Evolutionary conservation across 2,329 filamentous ascomycete genomes (phyloP), one percentile per base, ranked within the genome.

Genomic region (Passalora sequoiae): DNA sequence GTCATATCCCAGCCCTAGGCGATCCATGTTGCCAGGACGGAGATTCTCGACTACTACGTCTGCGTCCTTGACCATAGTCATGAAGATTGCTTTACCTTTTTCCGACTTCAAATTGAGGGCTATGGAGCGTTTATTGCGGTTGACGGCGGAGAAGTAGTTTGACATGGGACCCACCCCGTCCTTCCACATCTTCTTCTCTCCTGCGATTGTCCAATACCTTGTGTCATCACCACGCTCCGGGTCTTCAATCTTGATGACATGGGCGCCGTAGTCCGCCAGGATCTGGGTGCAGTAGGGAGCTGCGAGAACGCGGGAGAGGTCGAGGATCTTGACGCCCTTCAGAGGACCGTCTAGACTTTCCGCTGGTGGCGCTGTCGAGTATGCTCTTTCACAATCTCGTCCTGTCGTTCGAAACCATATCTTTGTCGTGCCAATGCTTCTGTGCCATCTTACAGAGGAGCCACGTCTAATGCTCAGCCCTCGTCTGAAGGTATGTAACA

Each of bases 1-100:
- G 5, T 68, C 59, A 36, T 70, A 72, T 4, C 67, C 67, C 10
- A 73, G 50, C 2, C 66, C 65, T 2, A 71, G 50, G 25, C 64
- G 51, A 4, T 70, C 67, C 47, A 68, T 60, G 16, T 64, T 68
- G 2, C 69, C 68, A 1, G 69, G 68, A 6, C 69, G 55, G 37
- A 70, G 70, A 38, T 72, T 71, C 40, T 72, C 69, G 4, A 71
- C 46, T 13, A 71, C 57, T 1, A 72, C 61, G 46, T 73, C 69
- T 6, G 61, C 55, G 0, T 58, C 48, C 40, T 62, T 61, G 1
- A 60, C 62, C 7, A 73, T 56, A 2, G 61, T 49, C 4, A 64
- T 47, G 4, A 70, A 46, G 10, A 71, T 46, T 6, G 56, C 52
- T 19, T 49, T 47, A 2, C 59, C 65, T n/a, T 60, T 52, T 1